Base-by-base conservation (phyloP, 2,329 filamentous ascomycete species). In the Trichophyton equinum region DNA sequence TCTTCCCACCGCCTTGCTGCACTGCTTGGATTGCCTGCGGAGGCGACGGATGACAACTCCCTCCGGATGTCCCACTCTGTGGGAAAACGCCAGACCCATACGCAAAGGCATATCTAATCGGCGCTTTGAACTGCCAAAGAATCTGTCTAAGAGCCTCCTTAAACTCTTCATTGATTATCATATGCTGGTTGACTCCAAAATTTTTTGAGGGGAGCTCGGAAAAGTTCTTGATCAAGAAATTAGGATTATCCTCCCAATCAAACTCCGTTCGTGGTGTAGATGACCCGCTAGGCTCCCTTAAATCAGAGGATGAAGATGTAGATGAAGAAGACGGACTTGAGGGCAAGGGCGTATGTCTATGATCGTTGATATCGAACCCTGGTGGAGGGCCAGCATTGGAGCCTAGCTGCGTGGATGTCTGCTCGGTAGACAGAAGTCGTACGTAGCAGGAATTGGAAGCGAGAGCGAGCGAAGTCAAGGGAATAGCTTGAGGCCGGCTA, bases 71-170 rank as follows among this genome's bases (percentile, higher is more conserved):
- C 47, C 73, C 72, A 57, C 77, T 77, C 72, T 99, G 94, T 0
- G 91, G 85, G 70, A 99, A 99, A 8, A 99, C 94, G 3, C 94
- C 94, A 4, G 92, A 97, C 22, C 94, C 94, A 71, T 99, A 99
- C 1, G 94, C 94, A 73, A 99, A 96, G 13, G 91, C 92, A 77
- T 97, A 97, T 61, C 91, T 85, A 66, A 99, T 95, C 0, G 94
- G 92, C 0, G 94, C 92, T 58, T 86, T 82, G 74, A 99, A 97
- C 69, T 95, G 84, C 83, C 91, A 94, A 22, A 96, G 78, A 65
- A 97, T 88, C 68, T 91, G 84, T 60, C 91, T 85, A 68, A 99
- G 76, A 11, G 87, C 87, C 73, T 96, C 88, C 70, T 96, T 96
- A 74, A 97, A 94, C 72, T 97, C 91, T 70, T 90, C 85, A 71